A percentile compares a stretch with the other conserved stretches of the same genome.
Evolutionary conservation across 2,329 filamentous ascomycete genomes (phyloP).

Genomic region (Colletotrichum paranaense): DNA sequence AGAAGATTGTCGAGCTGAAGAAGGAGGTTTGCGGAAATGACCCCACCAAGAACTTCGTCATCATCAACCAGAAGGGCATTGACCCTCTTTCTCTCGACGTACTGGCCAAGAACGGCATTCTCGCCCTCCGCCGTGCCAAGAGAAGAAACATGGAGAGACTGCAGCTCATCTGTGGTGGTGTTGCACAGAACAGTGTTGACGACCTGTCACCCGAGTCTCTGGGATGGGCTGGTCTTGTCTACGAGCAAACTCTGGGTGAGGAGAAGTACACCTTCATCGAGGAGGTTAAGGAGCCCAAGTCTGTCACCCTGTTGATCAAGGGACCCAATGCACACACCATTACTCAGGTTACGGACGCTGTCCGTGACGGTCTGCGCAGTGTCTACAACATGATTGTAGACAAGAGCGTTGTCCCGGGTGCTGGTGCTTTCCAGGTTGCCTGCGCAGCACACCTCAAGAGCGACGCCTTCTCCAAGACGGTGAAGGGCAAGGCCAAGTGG

Average conservation of each 20-base stretch:
- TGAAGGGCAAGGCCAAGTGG: slow-evolving; percentile 98
- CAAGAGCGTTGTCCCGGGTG: slow-evolving; percentile 92
- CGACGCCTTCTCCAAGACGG: slow-evolving; percentile 85
- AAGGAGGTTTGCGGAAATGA: slow-evolving; percentile 96
- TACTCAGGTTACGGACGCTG: slow-evolving; percentile 94
- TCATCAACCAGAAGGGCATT: slow-evolving; percentile 99
- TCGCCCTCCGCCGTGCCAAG: slow-evolving; percentile 94
- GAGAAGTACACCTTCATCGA: slow-evolving; percentile 99
- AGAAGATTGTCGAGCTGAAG: slow-evolving; percentile 98
- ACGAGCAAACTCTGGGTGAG: slow-evolving; percentile 96
- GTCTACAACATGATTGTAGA: slow-evolving; percentile 99
- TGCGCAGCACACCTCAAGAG: slow-evolving; percentile 89
- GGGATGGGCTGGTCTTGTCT: slow-evolving; percentile 95
- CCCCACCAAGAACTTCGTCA: slow-evolving; percentile 93
- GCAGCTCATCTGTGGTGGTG: slow-evolving; percentile 92
- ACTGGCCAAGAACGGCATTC: slow-evolving; percentile 96
- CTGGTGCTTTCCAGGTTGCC: slow-evolving; percentile 94
- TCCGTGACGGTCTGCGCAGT: slow-evolving; percentile 92
- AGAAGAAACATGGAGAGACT: slow-evolving; percentile 98
- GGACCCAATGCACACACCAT: slow-evolving; percentile 98
- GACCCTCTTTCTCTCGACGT: slow-evolving; percentile 96
- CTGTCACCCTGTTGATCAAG: slow-evolving; percentile 97
- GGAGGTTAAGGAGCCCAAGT: slow-evolving; percentile 98
- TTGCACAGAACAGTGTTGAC: slow-evolving; percentile 95
- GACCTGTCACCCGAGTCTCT: slow-evolving; percentile 89